Conservation (phyloP, 305 asterid species). For the Rubia balearica region DNA sequence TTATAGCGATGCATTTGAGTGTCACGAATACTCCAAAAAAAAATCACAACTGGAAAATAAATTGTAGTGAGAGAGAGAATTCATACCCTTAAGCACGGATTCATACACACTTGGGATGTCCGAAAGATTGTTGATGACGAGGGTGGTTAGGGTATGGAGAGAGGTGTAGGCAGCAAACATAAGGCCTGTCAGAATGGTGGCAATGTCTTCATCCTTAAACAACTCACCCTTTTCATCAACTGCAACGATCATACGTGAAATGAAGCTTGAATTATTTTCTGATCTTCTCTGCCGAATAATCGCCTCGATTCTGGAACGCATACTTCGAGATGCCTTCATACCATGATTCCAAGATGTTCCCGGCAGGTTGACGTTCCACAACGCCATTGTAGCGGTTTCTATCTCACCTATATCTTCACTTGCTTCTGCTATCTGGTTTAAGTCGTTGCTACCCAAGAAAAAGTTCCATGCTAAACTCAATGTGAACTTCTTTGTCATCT, state of each 20-base stretch:
- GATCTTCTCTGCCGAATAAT: background rate
- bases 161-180: background rate
- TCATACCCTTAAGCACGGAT: background rate
- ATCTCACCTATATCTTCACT: background rate
- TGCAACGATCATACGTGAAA: background rate
- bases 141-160: background rate
- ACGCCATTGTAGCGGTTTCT: background rate
- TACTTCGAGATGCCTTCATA: slow-evolving; percentile 2
- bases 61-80: background rate
- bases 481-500: background rate
- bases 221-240: background rate
- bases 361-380: slow-evolving; percentile 9
- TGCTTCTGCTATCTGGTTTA: background rate
- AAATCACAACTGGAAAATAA: too few relatives aligned
- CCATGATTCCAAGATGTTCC: slow-evolving; percentile 16
- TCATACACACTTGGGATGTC: background rate
- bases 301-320: slow-evolving; percentile 5
- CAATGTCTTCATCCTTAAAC: background rate
- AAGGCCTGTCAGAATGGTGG: background rate
- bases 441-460: slow-evolving; percentile 10
- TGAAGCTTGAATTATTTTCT: background rate
- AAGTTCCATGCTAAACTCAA: background rate
- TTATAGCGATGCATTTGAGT: too few relatives aligned
- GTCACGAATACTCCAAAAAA: too few relatives aligned
- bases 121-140: background rate